phyloP scores from a whole-genome alignment of 331 rosid species.

The Quercus phellos region DNA sequence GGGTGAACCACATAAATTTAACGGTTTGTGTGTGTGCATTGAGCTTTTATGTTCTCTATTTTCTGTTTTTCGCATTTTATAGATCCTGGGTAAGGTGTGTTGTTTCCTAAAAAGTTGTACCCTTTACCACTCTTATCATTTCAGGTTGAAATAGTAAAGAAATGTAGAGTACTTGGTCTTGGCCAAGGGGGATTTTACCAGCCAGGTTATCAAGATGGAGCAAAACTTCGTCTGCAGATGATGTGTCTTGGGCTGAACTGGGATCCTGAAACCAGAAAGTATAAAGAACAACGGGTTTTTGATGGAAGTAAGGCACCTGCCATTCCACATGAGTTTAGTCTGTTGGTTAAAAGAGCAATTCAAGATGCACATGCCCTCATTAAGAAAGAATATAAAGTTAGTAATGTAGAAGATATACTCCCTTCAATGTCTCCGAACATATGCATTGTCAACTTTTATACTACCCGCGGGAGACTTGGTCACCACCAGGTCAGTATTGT shows the following conservation, averaged over 20 bases:
- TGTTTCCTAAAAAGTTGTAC: neutral
- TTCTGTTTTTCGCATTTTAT: too few species aligned
- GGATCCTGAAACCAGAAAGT: constrained; percentile 61
- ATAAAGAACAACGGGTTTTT: constrained; percentile 23
- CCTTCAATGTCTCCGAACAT: constrained; percentile 64
- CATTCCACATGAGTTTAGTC: constrained; percentile 39
- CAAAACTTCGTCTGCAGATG: constrained; percentile 59
- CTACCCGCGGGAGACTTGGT: constrained; percentile 54
- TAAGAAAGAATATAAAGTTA: constrained; percentile 8
- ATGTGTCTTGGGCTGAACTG: constrained; percentile 77
- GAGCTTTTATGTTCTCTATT: too few species aligned
- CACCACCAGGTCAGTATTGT: constrained; percentile 58
- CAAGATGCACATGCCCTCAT: constrained; percentile 36
- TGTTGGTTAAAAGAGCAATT: constrained; percentile 37
- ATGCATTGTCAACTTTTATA: constrained; percentile 64
- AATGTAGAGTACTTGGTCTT: constrained; percentile 43
- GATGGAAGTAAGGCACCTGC: constrained; percentile 45
- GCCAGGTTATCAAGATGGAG: constrained; percentile 52
- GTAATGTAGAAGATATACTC: constrained; percentile 35
- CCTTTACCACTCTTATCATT: neutral
- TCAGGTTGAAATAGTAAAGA: constrained; percentile 46
- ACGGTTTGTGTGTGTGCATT: too few species aligned
- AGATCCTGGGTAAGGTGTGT: too few species aligned
- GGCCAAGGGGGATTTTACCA: constrained; percentile 70
- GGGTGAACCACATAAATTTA: too few species aligned